Evolutionary conservation across 2,329 filamentous ascomycete species (phyloP).

Genomic region (Xylariaceae sp.): DNA sequence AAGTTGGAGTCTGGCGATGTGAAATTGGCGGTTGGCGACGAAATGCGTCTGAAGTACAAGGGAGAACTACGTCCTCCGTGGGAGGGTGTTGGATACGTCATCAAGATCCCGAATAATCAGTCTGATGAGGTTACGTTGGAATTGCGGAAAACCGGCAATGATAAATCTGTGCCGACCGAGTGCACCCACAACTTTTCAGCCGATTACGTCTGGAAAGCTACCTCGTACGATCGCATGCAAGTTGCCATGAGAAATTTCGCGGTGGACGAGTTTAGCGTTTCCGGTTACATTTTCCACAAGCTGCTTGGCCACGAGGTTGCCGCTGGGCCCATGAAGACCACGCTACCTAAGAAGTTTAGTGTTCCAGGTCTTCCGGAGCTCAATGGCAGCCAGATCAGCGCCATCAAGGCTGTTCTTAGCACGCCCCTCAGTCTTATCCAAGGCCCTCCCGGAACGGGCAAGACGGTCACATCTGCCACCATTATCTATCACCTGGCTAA

Average conservation of each 20-base stretch:
- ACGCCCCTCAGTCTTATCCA: conserved; percentile 95
- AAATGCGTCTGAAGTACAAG: conserved; percentile 96
- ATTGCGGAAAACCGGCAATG: conserved; percentile 86
- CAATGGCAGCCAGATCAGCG: conserved; percentile 92
- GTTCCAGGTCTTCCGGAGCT: conserved; percentile 91
- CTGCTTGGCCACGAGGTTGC: conserved; percentile 93
- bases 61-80: conserved; percentile 87
- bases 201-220: conserved; percentile 99
- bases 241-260: conserved; percentile 99
- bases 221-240: conserved; percentile 98
- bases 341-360: conserved; percentile 93
- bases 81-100: conserved; percentile 98
- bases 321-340: conserved; percentile 90
- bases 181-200: conserved; percentile 97
- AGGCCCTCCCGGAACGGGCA: conserved; percentile 92
- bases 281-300: conserved; percentile 97
- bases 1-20: conserved; percentile 98
- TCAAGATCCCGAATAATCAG: conserved; percentile 99
- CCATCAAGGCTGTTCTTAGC: conserved; percentile 90
- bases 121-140: conserved; percentile 97
- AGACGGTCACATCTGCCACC: conserved; percentile 96
- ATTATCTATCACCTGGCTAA: conserved; percentile 98
- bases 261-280: conserved; percentile 96
- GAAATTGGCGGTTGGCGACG: conserved; percentile 94
- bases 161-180: conserved; percentile 93